Evolutionary conservation across 768 basidiomycete genomes (phyloP), one percentile per base, ranked within the genome.

Genomic region (Phylloporus arenicola): DNA sequence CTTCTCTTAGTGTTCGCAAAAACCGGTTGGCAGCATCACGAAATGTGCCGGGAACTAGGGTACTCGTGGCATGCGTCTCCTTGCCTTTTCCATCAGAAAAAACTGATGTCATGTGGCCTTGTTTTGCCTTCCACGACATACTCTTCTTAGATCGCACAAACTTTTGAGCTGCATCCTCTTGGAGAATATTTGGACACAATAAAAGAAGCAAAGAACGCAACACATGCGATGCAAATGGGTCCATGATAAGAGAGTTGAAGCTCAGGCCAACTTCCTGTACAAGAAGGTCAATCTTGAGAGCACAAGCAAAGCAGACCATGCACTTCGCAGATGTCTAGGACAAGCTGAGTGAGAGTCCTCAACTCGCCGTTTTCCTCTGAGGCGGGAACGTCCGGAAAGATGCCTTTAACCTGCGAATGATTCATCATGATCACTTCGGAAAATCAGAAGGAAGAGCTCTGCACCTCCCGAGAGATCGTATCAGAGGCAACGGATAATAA

Each of bases 211-310:
- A 68, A 20, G 86, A 81, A 33, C 94, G 85, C 41, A 95, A 56
- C 38, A 93, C 89, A 57, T 97, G 95, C 0, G 95, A 94, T 31
- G 87, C 92, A 60, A 92, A 95, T 29, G 87, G 84, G 59, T 95
- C 84, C 72, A 85, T 82, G 35, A 95, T 70, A 39, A 94, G 78
- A 8, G 75, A 70, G 0, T 81, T 67, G 30, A 94, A 72, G 4
- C 69, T 65, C 0, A 85, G 82, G 1, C 82, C 59, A 30, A 97
- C 61, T 76, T 94, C 92, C 86, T 92, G 50, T 3, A 33, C 12
- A 40, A 42, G 7, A 46, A 31, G 42, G 35, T 49, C 27, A 47
- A 34, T 24, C 33, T 70, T 48, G 44, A 68, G 60, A 14, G 17
- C 37, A 20, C 5, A 7, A 43, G 59, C 22, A n/a, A 50, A 57